Base-by-base conservation (phyloP, 257 asterid species). In the Solanum piurae region DNA sequence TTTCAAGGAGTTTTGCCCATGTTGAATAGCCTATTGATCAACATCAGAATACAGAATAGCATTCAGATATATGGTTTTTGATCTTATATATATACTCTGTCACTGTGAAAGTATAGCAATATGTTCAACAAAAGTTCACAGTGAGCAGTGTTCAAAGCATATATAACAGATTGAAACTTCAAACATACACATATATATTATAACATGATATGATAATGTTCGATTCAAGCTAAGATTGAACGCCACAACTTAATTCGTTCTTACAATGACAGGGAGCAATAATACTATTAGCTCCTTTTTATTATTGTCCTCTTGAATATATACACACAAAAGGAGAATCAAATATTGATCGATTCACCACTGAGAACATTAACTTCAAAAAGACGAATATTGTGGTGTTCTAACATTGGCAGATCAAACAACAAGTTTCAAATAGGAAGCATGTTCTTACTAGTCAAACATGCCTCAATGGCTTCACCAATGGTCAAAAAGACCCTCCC, bases 391-490 rank as follows among this genome's bases (percentile, higher is more conserved):
- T 18, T 73, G 4, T 34, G 80, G 46, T 73, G 27, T 73, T 73
- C 27, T 73, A 73, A 34, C 27, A 4, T 1, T 4, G 44, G 27
- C 44, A 72, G 8, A 72, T 33, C 27, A 72, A 72, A 34, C 82
- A 33, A 73, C 18, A 72, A 72, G 16, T 74, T 34, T 74, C 20
- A 74, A 74, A 74, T 36, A 74, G 82, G 82, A 80, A 80, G 77
- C 87, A 66, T 66, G 40, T 27, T 86, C 86, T 75, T 76, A 55
- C 86, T 77, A 5, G 87, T 46, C 25, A 88, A 83, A 34, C 89
- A 89, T 66, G 90, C 88, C 36, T 91, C 93, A 44, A 91, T 89
- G 73, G 93, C 91, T 84, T 91, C 93, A 42, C 88, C 91, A 80
- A 89, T 89, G 37, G 89, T 88, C 82, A 91, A 36, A 49, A 74